Percentiles rank a stretch among this genome's conserved stretches.
Evolutionary conservation across 768 basidiomycete genomes (phyloP).

Genomic region (Termitomyces sp.): DNA sequence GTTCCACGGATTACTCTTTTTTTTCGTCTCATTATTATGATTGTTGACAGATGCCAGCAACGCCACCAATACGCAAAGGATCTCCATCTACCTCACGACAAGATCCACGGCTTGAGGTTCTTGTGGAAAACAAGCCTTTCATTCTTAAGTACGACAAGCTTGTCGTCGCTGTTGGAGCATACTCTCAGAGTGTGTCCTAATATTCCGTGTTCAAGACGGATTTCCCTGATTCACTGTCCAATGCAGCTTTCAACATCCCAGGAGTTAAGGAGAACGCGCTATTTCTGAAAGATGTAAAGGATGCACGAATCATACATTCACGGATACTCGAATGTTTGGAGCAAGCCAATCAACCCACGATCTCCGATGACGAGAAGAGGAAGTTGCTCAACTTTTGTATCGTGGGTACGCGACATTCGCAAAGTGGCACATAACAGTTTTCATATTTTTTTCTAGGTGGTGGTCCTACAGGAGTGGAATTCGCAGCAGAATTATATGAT

Average conservation of each 20-base stretch:
- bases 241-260: conserved; percentile 61
- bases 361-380: conserved; percentile 70
- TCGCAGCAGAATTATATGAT: conserved; percentile 80
- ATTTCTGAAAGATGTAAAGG: conserved; percentile 78
- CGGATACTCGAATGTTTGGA: conserved; percentile 87
- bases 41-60: conserved; percentile 6
- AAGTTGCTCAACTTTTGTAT: conserved; percentile 84
- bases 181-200: conserved; percentile 64
- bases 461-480: conserved; percentile 79
- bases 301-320: conserved; percentile 67
- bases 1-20: not conserved
- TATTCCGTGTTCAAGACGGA: not conserved
- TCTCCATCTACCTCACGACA: not conserved
- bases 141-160: conserved; percentile 73
- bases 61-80: not conserved
- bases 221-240: not conserved
- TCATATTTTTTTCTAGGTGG: conserved; percentile 41
- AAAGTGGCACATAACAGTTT: not conserved
- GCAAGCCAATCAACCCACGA: conserved; percentile 77
- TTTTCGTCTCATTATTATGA: not conserved
- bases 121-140: conserved; percentile 44
- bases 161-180: conserved; percentile 82
- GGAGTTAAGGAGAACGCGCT: conserved; percentile 80
- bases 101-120: conserved; percentile 2
- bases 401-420: conserved; percentile 50